Percentiles rank a stretch among this genome's conserved stretches.
Conservation (phyloP, 176 grass and related monocot genomes). For the Dactylis glomerata region DNA sequence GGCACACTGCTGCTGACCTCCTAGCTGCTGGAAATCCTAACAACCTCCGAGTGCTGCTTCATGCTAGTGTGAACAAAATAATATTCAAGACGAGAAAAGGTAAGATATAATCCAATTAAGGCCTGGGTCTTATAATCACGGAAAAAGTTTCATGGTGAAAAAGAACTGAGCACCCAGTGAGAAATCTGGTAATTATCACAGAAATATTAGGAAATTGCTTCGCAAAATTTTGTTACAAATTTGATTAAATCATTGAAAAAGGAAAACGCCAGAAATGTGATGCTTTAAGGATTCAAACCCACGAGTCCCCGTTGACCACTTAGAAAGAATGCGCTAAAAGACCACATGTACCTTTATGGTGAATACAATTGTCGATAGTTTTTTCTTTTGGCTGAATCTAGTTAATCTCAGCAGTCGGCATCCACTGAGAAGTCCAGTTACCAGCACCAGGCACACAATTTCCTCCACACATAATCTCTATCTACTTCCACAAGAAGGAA, state of each 20-base stretch:
- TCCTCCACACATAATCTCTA: neutral
- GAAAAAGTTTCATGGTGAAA: neutral
- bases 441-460: neutral
- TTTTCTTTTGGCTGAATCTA: neutral
- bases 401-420: neutral
- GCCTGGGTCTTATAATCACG: neutral
- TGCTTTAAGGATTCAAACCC: neutral
- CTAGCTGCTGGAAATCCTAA: constrained; percentile 55
- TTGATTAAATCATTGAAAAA: neutral
- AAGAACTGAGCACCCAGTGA: neutral
- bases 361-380: neutral
- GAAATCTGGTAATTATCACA: neutral
- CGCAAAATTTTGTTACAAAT: neutral
- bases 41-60: constrained; percentile 76
- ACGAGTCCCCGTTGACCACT: neutral
- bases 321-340: neutral
- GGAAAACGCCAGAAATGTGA: neutral
- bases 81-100: constrained; percentile 51
- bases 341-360: neutral
- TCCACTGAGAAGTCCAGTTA: neutral
- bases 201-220: neutral
- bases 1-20: constrained; percentile 84
- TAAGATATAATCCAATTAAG: constrained; percentile 33
- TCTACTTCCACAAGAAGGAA: neutral
- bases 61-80: constrained; percentile 69